A percentile compares a stretch with the other conserved stretches of the same genome.
Conservation (phyloP, 2,329 filamentous ascomycete genomes). For the Fusarium praegraminearum region DNA sequence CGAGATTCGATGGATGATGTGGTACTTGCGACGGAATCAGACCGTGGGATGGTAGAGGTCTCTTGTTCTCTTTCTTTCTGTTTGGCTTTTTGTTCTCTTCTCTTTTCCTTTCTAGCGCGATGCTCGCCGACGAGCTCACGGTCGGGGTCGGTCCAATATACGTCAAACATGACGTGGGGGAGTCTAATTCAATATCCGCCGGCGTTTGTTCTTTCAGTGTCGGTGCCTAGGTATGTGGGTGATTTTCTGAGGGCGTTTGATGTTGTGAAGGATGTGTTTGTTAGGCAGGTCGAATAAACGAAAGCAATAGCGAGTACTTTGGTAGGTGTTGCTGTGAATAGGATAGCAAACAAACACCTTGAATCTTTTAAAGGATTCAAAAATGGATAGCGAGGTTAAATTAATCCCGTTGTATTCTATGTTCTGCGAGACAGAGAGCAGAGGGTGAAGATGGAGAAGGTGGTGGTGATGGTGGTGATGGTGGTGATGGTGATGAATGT, state of each 20-base stretch:
- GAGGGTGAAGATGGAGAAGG: background rate
- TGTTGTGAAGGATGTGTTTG: background rate
- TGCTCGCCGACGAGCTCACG: slow-evolving; percentile 66
- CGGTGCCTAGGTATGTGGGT: background rate
- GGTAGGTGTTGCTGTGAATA: background rate
- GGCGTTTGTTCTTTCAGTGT: background rate
- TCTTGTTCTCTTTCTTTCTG: slow-evolving; percentile 28
- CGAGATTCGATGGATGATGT: slow-evolving; percentile 56
- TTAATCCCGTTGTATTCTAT: slow-evolving; percentile 4
- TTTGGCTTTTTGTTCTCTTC: slow-evolving; percentile 50
- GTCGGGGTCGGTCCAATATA: slow-evolving; percentile 68
- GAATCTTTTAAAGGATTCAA: background rate
- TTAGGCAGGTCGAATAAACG: background rate
- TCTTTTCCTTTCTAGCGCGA: slow-evolving; percentile 61
- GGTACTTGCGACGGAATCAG: slow-evolving; percentile 60
- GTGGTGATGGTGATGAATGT: background rate
- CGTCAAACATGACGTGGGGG: slow-evolving; percentile 65
- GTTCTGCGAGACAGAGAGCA: background rate
- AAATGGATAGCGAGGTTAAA: slow-evolving; percentile 5
- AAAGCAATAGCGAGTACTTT: background rate
- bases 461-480: background rate
- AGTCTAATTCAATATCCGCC: background rate
- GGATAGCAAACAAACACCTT: background rate
- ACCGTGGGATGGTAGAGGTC: slow-evolving; percentile 49
- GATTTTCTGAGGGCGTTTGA: background rate